Percentiles rank a stretch among this genome's conserved stretches.
These are phyloP conservation scores for Narthecium ossifragum DNA, from an alignment of 106 monocot genomes.

Conservation along the genomic window DNA sequence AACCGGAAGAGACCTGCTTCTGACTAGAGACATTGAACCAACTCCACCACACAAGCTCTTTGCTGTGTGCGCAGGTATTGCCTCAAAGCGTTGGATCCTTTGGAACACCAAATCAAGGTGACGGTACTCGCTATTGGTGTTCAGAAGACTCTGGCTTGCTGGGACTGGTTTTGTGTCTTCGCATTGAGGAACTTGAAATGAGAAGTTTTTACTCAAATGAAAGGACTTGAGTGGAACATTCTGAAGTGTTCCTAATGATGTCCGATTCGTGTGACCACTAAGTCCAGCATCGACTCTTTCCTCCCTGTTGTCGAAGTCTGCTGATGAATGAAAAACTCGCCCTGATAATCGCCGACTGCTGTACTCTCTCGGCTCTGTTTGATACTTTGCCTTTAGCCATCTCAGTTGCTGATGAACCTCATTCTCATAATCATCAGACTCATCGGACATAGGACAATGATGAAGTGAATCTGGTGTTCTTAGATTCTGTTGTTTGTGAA, in stretches of 20 bases:
- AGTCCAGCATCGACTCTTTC: background rate
- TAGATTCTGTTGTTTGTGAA: no score
- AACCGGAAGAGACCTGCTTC: slow-evolving; percentile 40
- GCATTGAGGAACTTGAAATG: slow-evolving; percentile 7
- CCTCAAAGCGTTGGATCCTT: slow-evolving; percentile 13
- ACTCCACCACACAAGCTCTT: slow-evolving; percentile 25
- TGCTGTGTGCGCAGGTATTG: no score
- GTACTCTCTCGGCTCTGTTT: slow-evolving; percentile 12
- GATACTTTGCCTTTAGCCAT: slow-evolving; percentile 25
- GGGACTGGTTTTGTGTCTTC: no score
- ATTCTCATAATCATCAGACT: slow-evolving; percentile 17
- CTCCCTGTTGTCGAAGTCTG: slow-evolving; percentile 6
- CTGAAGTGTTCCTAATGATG: background rate
- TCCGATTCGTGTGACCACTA: background rate
- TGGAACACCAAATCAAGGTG: slow-evolving; percentile 9
- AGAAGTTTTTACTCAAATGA: slow-evolving; percentile 6
- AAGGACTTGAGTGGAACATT: slow-evolving; percentile 12
- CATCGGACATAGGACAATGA: background rate
- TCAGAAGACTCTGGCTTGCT: no score
- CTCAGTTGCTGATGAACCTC: slow-evolving; percentile 19
- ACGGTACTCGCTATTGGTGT: no score
- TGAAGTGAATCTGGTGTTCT: no score
- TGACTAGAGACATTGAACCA: slow-evolving; percentile 15
- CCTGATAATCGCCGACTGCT: slow-evolving; percentile 3
- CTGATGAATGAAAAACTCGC: slow-evolving; percentile 15